Base-by-base conservation (phyloP, 306 rosid genomes). In the Rubus parviflorus region DNA sequence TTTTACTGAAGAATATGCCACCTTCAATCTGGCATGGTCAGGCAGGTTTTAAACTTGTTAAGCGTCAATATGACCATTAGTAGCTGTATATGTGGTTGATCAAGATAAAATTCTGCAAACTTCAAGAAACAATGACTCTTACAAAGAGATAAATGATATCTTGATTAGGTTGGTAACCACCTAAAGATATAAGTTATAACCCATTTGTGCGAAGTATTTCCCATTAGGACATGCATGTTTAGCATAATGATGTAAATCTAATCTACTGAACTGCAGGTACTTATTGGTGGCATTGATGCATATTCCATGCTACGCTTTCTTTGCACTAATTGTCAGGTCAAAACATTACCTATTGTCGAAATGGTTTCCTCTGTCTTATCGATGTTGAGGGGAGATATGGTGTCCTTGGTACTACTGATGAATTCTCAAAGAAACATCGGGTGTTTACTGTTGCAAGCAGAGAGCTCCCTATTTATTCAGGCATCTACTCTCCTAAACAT, bases 301-400 rank as follows among this genome's bases (percentile, higher is more conserved):
- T 65, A 30, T 87, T 67, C 90, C 90, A 20, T 77, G 83, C 83
- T 82, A 87, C n/a, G 75, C 76, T 2, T n/a, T 77, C 3, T 82
- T 82, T 47, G 47, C 78, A 0, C 52, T 87, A 73, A 40, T 85
- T 17, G 79, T 72, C 71, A 17, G 77, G 57, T 47, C 68, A 20
- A 87, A 85, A 60, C 80, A 52, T 68, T n/a, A 57, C 73, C 48
- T 77, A 45, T 2, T 82, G 70, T 67, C 73, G 14, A 82, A 80
- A 77, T 77, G 70, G 85, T 82, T 84, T 43, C 87, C 87, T 51
- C 65, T 7, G 2, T 60, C 80, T 7, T 82, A 45, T 77, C 86
- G 65, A 22, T 74, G 76, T 42, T 74, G 51, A 78, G 0, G 20
- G 0, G 20, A 63, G 45, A n/a, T 22, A 40, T 19, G 63, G 7